These are phyloP conservation scores for Fusarium musae DNA, from an alignment of 2,329 filamentous ascomycete species.

Conservation along the genomic window DNA sequence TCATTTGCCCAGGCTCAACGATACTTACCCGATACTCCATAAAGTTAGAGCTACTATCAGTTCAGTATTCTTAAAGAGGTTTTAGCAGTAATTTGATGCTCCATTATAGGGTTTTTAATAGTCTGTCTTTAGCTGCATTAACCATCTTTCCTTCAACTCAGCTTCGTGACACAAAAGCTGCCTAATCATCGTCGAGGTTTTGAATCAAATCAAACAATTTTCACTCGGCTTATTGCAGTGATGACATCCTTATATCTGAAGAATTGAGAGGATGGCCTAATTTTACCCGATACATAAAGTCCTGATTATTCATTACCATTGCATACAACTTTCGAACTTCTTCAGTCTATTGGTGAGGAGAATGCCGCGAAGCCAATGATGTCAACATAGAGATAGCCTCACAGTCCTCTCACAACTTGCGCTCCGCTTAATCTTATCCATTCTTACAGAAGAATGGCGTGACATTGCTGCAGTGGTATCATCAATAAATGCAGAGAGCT, in stretches of 20 bases:
- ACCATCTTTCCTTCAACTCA: background rate
- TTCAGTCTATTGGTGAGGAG: background rate
- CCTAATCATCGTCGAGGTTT: accelerated
- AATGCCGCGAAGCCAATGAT: background rate
- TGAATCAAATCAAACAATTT: accelerated
- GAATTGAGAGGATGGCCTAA: background rate
- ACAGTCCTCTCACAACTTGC: too few species aligned
- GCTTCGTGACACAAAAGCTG: background rate
- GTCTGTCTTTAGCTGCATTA: accelerated
- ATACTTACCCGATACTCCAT: background rate
- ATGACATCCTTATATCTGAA: background rate
- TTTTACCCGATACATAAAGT: background rate
- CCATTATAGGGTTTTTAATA: too few species aligned
- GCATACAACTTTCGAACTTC: background rate
- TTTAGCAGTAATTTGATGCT: too few species aligned
- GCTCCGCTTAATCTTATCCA: background rate
- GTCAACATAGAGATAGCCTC: background rate
- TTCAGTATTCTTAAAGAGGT: background rate
- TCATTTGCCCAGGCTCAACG: background rate
- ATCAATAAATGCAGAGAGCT: background rate
- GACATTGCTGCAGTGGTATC: accelerated
- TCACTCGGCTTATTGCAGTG: background rate
- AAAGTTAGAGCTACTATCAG: background rate
- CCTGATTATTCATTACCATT: background rate
- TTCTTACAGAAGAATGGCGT: background rate